Percentiles rank a stretch among this genome's conserved stretches.
These are phyloP conservation scores for Cryoendolithus antarcticus DNA, from an alignment of 2,329 filamentous ascomycete genomes.

Conservation along the genomic window DNA sequence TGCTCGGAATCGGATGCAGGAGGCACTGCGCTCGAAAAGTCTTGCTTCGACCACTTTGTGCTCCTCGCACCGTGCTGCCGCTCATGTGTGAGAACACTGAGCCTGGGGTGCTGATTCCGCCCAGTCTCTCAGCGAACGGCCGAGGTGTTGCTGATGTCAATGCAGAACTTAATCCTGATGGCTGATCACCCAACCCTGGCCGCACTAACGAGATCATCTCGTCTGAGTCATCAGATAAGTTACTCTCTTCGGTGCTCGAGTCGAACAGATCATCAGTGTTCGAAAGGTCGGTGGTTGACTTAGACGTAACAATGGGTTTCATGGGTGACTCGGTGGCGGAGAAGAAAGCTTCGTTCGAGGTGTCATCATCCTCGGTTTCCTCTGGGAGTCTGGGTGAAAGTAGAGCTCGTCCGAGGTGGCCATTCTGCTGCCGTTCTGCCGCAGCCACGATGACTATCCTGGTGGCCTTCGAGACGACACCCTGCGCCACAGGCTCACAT, in stretches of 20 bases:
- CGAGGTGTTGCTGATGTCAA: constrained; percentile 72
- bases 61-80: constrained; percentile 64
- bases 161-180: constrained; percentile 66
- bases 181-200: constrained; percentile 64
- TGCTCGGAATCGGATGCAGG: constrained; percentile 57
- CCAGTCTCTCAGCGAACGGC: constrained; percentile 55
- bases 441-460: constrained; percentile 69
- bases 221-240: constrained; percentile 83
- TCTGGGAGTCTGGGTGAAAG: constrained; percentile 21
- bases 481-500: constrained; percentile 92
- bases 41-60: constrained; percentile 52
- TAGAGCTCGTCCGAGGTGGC: constrained; percentile 12
- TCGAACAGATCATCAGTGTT: constrained; percentile 43
- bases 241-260: constrained; percentile 55
- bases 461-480: constrained; percentile 61
- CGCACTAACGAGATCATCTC: constrained; percentile 84
- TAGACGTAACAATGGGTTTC: constrained; percentile 26
- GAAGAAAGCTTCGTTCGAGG: constrained; percentile 80
- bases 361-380: constrained; percentile 50
- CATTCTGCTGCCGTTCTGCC: constrained; percentile 44
- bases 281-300: constrained; percentile 26
- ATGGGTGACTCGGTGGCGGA: constrained; percentile 60
- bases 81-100: constrained; percentile 87
- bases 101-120: constrained; percentile 68
- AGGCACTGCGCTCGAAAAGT: constrained; percentile 76